phyloP scores from a whole-genome alignment of 257 asterid genomes.

The Lantana camara region DNA sequence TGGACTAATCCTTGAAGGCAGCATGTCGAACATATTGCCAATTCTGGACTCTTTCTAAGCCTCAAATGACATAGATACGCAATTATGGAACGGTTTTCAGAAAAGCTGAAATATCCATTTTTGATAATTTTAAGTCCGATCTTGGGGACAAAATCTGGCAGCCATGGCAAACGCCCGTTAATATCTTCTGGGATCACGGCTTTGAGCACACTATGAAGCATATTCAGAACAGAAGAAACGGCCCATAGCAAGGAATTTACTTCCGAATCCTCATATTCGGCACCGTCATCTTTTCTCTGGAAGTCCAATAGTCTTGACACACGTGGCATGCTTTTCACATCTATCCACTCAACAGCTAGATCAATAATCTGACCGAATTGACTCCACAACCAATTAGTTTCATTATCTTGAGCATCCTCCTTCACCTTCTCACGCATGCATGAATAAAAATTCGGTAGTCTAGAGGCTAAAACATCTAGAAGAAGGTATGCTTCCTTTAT shows the following conservation, averaged over 20 bases:
- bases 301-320: conserved; percentile 39
- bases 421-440: conserved; percentile 31
- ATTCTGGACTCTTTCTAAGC: conserved; percentile 41
- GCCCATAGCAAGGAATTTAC: conserved; percentile 63
- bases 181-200: conserved; percentile 62
- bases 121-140: conserved; percentile 65
- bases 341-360: conserved; percentile 72
- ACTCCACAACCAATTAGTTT: conserved; percentile 66
- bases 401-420: conserved; percentile 42
- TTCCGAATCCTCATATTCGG: conserved; percentile 40
- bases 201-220: conserved; percentile 69
- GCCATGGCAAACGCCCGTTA: conserved; percentile 61
- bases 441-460: conserved; percentile 74
- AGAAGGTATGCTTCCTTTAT: conserved; percentile 79
- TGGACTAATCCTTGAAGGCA: conserved; percentile 85
- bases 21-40: conserved; percentile 69
- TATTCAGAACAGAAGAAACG: conserved; percentile 70
- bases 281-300: conserved; percentile 34
- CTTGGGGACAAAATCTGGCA: conserved; percentile 88
- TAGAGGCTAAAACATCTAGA: conserved; percentile 64
- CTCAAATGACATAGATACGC: conserved; percentile 59
- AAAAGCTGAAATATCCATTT: conserved; percentile 52
- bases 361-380: conserved; percentile 67
- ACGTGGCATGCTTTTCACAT: conserved; percentile 44
- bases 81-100: conserved; percentile 51